A percentile compares a stretch with the other conserved stretches of the same genome.
These are phyloP conservation scores for Phytophthora aleatoria DNA, from an alignment of 352 stramenopile genomes.

Conservation along the genomic window DNA sequence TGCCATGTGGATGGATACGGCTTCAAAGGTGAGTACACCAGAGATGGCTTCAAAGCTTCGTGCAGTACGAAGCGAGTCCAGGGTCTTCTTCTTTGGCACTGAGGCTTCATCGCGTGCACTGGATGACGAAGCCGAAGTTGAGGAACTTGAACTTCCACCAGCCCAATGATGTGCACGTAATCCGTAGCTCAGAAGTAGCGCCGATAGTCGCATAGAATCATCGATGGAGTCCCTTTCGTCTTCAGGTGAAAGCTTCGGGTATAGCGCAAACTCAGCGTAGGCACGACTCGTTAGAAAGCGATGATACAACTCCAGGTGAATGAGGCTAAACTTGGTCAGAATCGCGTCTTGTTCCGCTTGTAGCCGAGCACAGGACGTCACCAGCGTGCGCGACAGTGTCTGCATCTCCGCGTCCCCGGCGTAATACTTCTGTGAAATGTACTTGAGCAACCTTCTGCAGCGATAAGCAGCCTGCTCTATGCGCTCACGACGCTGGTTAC, in stretches of 20 bases:
- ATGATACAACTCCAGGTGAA: slow-evolving; percentile 86
- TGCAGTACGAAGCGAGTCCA: slow-evolving; percentile 68
- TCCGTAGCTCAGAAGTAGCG: slow-evolving; percentile 77
- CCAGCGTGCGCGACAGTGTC: slow-evolving; percentile 68
- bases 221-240: slow-evolving; percentile 71
- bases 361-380: slow-evolving; percentile 62
- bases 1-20: slow-evolving; percentile 37
- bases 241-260: slow-evolving; percentile 56
- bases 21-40: slow-evolving; percentile 80
- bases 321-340: slow-evolving; percentile 84
- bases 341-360: slow-evolving; percentile 86
- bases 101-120: slow-evolving; percentile 28
- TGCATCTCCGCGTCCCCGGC: slow-evolving; percentile 76
- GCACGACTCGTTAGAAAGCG: slow-evolving; percentile 84
- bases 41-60: slow-evolving; percentile 79
- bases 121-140: slow-evolving; percentile 22
- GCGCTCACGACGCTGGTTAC: slow-evolving; percentile 50
- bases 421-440: slow-evolving; percentile 89
- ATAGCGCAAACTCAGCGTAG: slow-evolving; percentile 87
- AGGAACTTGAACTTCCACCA: slow-evolving; percentile 23
- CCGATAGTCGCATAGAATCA: slow-evolving; percentile 70
- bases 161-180: slow-evolving; percentile 82
- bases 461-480: slow-evolving; percentile 67
- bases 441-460: slow-evolving; percentile 76
- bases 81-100: slow-evolving; percentile 59